Evolutionary conservation across 2,329 filamentous ascomycete genomes (phyloP).

Genomic region (Alternaria ventricosa): DNA sequence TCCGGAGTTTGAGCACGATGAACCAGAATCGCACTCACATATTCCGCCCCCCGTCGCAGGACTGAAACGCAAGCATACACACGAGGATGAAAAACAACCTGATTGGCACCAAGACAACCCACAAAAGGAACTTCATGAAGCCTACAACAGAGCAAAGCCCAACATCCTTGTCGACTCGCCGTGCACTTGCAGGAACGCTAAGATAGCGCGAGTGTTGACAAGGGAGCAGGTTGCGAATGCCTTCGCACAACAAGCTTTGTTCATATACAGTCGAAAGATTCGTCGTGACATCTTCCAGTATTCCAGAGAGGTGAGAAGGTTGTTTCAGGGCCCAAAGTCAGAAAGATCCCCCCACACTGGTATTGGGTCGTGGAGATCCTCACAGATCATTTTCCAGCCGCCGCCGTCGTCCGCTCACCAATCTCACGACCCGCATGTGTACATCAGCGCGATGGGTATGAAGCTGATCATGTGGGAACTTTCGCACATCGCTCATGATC

Average conservation of each 20-base stretch:
- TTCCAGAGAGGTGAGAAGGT: background rate
- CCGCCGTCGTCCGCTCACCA: background rate
- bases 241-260: background rate
- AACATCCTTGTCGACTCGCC: background rate
- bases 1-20: background rate
- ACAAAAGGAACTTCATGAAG: background rate
- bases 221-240: background rate
- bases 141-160: background rate
- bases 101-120: background rate
- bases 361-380: background rate
- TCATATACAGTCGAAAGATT: background rate
- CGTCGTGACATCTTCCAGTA: conserved; percentile 3
- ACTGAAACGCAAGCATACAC: conserved; percentile 5
- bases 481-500: background rate
- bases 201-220: background rate
- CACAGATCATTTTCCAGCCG: background rate
- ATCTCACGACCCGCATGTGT: background rate
- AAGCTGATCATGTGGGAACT: background rate
- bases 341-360: no score
- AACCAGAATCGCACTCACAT: background rate
- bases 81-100: background rate
- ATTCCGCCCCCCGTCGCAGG: background rate
- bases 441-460: background rate
- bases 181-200: background rate
- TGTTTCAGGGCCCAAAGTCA: background rate